A percentile compares a stretch with the other conserved stretches of the same genome.
These are phyloP conservation scores for Botrytis squamosa DNA, from an alignment of 2,329 filamentous ascomycete species.

Conservation along the genomic window DNA sequence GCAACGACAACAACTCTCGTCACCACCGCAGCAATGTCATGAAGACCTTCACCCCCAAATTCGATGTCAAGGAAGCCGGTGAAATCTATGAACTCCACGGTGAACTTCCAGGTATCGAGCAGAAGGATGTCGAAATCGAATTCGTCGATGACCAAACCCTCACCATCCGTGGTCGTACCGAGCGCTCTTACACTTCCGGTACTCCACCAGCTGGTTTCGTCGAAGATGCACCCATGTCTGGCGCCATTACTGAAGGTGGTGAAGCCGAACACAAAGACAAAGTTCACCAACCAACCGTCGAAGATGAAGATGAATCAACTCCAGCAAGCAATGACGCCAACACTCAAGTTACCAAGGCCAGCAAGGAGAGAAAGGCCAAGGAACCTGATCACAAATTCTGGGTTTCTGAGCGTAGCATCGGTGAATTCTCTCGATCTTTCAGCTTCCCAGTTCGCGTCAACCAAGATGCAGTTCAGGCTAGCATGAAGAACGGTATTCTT, in stretches of 20 bases:
- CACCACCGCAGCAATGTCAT: slow-evolving; percentile 27
- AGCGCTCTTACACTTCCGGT: slow-evolving; percentile 58
- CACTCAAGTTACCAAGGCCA: slow-evolving; percentile 21
- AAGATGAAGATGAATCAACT: slow-evolving; percentile 39
- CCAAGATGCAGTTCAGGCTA: slow-evolving; percentile 59
- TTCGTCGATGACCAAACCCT: slow-evolving; percentile 76
- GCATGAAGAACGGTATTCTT: slow-evolving; percentile 64
- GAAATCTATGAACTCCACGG: slow-evolving; percentile 73
- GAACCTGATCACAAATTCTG: slow-evolving; percentile 59
- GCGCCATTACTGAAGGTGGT: slow-evolving; percentile 45
- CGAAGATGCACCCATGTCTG: slow-evolving; percentile 43
- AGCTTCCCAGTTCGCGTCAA: slow-evolving; percentile 65
- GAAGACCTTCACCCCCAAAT: slow-evolving; percentile 68
- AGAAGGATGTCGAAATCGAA: slow-evolving; percentile 73
- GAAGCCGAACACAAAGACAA: slow-evolving; percentile 42
- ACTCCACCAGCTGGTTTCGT: slow-evolving; percentile 47
- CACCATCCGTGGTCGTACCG: slow-evolving; percentile 66
- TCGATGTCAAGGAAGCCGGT: slow-evolving; percentile 72
- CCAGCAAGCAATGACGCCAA: slow-evolving; percentile 22
- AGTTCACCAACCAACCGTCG: slow-evolving; percentile 53
- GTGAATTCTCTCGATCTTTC: slow-evolving; percentile 68
- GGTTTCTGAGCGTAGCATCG: slow-evolving; percentile 64
- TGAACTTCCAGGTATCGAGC: slow-evolving; percentile 73
- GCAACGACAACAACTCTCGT: slow-evolving; percentile 9
- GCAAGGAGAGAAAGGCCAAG: slow-evolving; percentile 26